phyloP scores from a whole-genome alignment of 768 basidiomycete genomes.

The Mycena leptocephala region DNA sequence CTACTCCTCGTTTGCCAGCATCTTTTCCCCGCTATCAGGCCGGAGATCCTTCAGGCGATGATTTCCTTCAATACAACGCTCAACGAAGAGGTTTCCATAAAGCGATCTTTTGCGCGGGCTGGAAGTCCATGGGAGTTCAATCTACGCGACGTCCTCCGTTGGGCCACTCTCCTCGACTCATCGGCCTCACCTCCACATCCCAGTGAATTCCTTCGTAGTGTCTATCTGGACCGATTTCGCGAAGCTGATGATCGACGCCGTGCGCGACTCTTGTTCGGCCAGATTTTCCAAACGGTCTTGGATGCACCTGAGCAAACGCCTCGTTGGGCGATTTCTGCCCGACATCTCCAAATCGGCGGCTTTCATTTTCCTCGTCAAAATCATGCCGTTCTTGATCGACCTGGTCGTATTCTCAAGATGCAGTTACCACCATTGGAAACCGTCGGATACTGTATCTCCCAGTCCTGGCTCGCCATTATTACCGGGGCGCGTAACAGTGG shows the following conservation, averaged over 20 bases:
- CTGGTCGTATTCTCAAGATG: slow-evolving; percentile 70
- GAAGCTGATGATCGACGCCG: slow-evolving; percentile 73
- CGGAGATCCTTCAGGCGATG: slow-evolving; percentile 76
- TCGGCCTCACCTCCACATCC: slow-evolving; percentile 62
- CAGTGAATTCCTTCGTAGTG: slow-evolving; percentile 72
- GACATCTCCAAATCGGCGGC: slow-evolving; percentile 78
- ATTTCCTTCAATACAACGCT: slow-evolving; percentile 86
- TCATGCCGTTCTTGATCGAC: slow-evolving; percentile 52
- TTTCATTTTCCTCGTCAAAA: slow-evolving; percentile 60
- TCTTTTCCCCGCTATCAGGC: slow-evolving; percentile 76
- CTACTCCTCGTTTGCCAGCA: slow-evolving; percentile 84
- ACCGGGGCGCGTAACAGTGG: slow-evolving; percentile 83
- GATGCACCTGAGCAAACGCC: slow-evolving; percentile 46
- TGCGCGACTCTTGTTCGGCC: slow-evolving; percentile 70
- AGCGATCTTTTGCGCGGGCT: slow-evolving; percentile 79
- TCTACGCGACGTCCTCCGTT: slow-evolving; percentile 92
- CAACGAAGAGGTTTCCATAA: slow-evolving; percentile 75
- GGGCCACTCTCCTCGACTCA: slow-evolving; percentile 74
- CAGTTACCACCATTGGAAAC: slow-evolving; percentile 83
- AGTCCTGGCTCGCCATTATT: slow-evolving; percentile 92
- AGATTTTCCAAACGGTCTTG: slow-evolving; percentile 58
- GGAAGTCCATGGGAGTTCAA: slow-evolving; percentile 99
- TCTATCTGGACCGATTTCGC: slow-evolving; percentile 93
- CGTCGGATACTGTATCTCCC: slow-evolving; percentile 78
- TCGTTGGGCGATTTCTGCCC: slow-evolving; percentile 61